These are phyloP conservation scores for Myxozyma udenii DNA, from an alignment of 805 yeast species.

Conservation along the genomic window DNA sequence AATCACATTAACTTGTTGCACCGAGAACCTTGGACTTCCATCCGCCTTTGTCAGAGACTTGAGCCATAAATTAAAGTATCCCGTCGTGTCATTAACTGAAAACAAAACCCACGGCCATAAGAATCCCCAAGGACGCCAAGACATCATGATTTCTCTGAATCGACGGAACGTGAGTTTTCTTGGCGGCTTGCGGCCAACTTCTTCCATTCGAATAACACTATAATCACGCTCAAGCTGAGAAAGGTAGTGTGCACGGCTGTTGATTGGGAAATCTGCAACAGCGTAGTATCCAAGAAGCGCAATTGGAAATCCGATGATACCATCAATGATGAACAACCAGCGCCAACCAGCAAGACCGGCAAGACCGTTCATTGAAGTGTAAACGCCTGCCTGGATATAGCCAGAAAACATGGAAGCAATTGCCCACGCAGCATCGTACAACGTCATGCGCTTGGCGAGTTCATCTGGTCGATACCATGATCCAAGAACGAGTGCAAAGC, in stretches of 20 bases:
- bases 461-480: slow-evolving; percentile 57
- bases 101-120: slow-evolving; percentile 6
- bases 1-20: slow-evolving; percentile 35
- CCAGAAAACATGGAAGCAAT: slow-evolving; percentile 63
- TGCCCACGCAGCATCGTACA: slow-evolving; percentile 60
- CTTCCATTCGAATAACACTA: slow-evolving; percentile 17
- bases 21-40: slow-evolving; percentile 22
- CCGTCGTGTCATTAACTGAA: slow-evolving; percentile 2
- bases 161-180: slow-evolving; percentile 6
- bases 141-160: slow-evolving; percentile 2
- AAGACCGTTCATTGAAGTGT: slow-evolving; percentile 47
- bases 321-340: slow-evolving; percentile 31
- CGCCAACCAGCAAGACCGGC: slow-evolving; percentile 63
- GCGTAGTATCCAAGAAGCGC: slow-evolving; percentile 30
- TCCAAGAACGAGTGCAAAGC: slow-evolving; percentile 33
- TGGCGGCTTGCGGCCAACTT: slow-evolving; percentile 18
- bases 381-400: slow-evolving; percentile 58
- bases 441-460: slow-evolving; percentile 57
- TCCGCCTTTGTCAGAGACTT: slow-evolving; percentile 25
- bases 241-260: slow-evolving; percentile 51
- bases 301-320: slow-evolving; percentile 23
- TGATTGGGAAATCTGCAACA: slow-evolving; percentile 64
- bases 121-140: slow-evolving; percentile 13
- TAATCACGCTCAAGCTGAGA: slow-evolving; percentile 30
- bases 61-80: slow-evolving; percentile 34